Evolutionary conservation across 305 asterid species (phyloP).

Genomic region (Euphrasia arctica): DNA sequence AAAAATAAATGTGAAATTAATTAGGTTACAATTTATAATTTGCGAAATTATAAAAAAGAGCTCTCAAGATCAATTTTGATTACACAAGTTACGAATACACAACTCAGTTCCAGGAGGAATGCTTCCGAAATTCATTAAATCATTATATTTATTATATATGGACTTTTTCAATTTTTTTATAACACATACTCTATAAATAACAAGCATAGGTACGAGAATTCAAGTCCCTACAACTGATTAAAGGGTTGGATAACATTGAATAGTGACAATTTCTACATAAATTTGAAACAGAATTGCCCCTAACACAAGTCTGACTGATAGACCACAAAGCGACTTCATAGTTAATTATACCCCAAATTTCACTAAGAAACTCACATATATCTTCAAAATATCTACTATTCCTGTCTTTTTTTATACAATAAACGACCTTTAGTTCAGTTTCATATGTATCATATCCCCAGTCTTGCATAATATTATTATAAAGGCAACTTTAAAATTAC

Average conservation of each 20-base stretch:
- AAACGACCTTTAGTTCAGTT: conserved; percentile 4
- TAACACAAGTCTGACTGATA: too few relatives aligned
- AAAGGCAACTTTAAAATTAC: background rate
- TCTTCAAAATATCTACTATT: too few relatives aligned
- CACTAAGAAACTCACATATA: too few relatives aligned
- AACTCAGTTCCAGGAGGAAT: conserved; percentile 12
- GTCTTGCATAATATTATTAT: background rate
- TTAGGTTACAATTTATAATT: conserved; percentile 24
- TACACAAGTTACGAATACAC: conserved; percentile 19
- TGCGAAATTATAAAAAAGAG: conserved; percentile 18
- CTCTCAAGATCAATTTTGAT: conserved; percentile 20
- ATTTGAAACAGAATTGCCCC: too few relatives aligned
- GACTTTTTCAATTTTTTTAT: background rate
- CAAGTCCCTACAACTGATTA: too few relatives aligned
- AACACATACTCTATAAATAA: too few relatives aligned
- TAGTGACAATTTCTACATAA: too few relatives aligned
- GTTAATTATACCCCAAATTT: too few relatives aligned
- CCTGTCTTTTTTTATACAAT: too few relatives aligned
- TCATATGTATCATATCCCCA: background rate
- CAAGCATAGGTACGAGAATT: too few relatives aligned
- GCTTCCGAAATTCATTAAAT: conserved; percentile 17
- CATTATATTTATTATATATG: conserved; percentile 13
- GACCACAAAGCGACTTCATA: too few relatives aligned
- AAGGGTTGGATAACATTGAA: too few relatives aligned
- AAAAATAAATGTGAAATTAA: conserved; percentile 37